Evolutionary conservation across 495 filamentous ascomycete species (phyloP).

Genomic region (Glarea lozoyensis): DNA sequence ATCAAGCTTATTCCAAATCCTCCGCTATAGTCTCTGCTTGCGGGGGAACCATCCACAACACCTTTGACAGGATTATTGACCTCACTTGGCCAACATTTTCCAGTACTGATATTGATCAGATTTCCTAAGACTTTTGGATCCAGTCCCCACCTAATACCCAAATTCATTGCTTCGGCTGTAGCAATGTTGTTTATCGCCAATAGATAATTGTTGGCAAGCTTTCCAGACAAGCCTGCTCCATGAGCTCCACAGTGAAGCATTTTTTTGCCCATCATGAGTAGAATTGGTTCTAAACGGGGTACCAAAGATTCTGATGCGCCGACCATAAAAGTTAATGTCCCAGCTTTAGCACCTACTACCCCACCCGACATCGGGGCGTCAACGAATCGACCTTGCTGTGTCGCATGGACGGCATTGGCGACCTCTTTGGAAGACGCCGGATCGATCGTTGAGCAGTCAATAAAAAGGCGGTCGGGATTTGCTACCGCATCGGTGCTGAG

Average conservation of each 20-base stretch:
- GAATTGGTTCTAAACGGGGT: constrained; percentile 48
- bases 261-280: constrained; percentile 73
- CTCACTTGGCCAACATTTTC: constrained; percentile 86
- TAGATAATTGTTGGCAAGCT: constrained; percentile 91
- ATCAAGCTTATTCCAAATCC: constrained; percentile 81
- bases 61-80: constrained; percentile 88
- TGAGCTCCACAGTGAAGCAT: constrained; percentile 74
- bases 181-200: constrained; percentile 89
- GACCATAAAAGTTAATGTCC: constrained; percentile 80
- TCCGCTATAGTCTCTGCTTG: constrained; percentile 63
- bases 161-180: constrained; percentile 86
- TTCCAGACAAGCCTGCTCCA: constrained; percentile 72
- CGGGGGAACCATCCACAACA: constrained; percentile 65
- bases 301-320: constrained; percentile 55
- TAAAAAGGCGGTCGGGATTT: constrained; percentile 53
- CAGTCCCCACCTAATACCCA: constrained; percentile 76
- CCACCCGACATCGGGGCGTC: constrained; percentile 84
- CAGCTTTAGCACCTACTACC: constrained; percentile 69
- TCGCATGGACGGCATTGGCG: constrained; percentile 49
- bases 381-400: constrained; percentile 50
- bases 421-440: constrained; percentile 64
- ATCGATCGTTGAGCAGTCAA: constrained; percentile 83
- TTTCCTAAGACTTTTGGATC: constrained; percentile 69
- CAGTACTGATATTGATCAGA: constrained; percentile 79
- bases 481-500: constrained; percentile 23